Evolutionary conservation across 257 asterid species (phyloP).

Genomic region (Thymus quinquecostatus): DNA sequence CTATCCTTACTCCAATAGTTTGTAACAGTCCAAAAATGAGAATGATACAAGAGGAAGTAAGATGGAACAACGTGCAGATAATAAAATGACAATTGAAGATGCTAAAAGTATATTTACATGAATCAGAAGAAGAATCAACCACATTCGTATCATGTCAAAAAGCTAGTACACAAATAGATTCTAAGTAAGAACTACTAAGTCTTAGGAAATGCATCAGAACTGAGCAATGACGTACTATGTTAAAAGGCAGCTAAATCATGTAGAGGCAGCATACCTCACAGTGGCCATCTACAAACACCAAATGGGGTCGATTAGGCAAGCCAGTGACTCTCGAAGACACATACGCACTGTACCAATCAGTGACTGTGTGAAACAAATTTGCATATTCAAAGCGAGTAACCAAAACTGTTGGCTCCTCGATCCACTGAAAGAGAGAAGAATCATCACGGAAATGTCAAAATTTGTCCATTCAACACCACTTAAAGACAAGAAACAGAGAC

Average conservation of each 20-base stretch:
- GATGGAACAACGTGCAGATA: background rate
- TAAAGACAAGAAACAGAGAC: slow-evolving; percentile 7
- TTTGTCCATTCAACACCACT: background rate
- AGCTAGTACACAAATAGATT: background rate
- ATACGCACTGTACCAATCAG: slow-evolving; percentile 98
- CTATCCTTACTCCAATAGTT: background rate
- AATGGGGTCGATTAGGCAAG: slow-evolving; percentile 84
- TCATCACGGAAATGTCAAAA: slow-evolving; percentile 27
- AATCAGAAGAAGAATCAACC: slow-evolving; percentile 13
- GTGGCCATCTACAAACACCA: slow-evolving; percentile 94
- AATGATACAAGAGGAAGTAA: background rate
- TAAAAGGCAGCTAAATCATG: background rate
- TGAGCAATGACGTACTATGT: background rate
- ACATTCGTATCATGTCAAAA: background rate
- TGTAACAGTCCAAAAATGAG: background rate
- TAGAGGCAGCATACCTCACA: slow-evolving; percentile 67
- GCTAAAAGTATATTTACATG: background rate
- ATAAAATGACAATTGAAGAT: background rate
- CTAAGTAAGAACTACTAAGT: background rate
- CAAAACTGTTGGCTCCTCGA: slow-evolving; percentile 87
- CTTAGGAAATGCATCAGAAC: background rate
- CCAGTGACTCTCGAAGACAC: slow-evolving; percentile 91
- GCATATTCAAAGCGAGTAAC: slow-evolving; percentile 96
- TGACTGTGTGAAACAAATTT: slow-evolving; percentile 88
- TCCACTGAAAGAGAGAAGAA: slow-evolving; percentile 67